Evolutionary conservation across 73 alveolate genomes (phyloP).

Genomic region (Tetrahymena malaccensis): DNA sequence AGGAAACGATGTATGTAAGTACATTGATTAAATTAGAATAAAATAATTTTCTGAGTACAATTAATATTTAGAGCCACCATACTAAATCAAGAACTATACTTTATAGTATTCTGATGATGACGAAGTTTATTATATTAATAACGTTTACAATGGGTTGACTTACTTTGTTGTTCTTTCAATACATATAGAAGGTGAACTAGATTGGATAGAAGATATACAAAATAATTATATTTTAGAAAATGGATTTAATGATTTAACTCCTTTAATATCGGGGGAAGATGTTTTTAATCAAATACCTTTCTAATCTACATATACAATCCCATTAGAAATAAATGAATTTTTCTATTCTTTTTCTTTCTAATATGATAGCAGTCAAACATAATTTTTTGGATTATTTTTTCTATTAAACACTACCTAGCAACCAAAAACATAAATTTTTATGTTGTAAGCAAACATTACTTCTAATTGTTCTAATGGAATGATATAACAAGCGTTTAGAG

Average conservation of each 20-base stretch:
- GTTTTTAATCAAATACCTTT: neutral
- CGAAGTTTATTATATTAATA: neutral
- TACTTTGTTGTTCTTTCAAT: neutral
- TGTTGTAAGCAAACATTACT: neutral
- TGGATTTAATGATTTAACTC: neutral
- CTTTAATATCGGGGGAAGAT: neutral
- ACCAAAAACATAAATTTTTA: neutral
- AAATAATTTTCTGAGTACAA: neutral
- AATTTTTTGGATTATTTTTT: neutral
- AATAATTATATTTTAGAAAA: neutral
- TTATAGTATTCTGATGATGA: neutral
- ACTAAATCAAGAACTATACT: neutral
- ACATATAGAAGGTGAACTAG: neutral
- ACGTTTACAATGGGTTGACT: neutral
- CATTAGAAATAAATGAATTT: neutral
- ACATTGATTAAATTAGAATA: neutral
- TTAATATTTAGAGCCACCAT: neutral
- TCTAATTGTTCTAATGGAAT: neutral
- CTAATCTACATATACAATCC: neutral
- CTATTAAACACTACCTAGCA: neutral
- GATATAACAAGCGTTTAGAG: neutral
- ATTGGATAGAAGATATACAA: neutral
- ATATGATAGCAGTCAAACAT: neutral
- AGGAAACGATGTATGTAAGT: neutral
- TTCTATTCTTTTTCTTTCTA: neutral